A percentile compares a stretch with the other conserved stretches of the same genome.
Conservation (phyloP, 345 rosid species). For the Geranium brycei region DNA sequence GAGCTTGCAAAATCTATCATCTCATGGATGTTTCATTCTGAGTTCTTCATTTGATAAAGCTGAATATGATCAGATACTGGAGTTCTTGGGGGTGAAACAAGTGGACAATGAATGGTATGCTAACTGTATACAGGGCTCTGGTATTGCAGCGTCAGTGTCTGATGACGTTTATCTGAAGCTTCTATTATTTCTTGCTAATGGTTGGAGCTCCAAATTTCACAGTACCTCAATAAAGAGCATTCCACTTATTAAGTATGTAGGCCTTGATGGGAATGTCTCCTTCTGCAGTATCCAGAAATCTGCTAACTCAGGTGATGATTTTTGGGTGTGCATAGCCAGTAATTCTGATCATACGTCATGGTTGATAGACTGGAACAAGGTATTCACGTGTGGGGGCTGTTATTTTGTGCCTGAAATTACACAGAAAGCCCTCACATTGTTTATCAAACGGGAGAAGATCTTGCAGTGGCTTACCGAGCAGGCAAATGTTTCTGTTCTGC, state of each 20-base stretch:
- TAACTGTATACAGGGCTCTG: constrained; percentile 43
- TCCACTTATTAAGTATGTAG: constrained; percentile 42
- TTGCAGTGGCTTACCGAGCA: constrained; percentile 30
- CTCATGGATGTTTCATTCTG: constrained; percentile 36
- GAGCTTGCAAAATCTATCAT: constrained; percentile 47
- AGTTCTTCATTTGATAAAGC: constrained; percentile 32
- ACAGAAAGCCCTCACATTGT: constrained; percentile 17
- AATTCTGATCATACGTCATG: constrained; percentile 12
- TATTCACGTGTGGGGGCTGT: constrained; percentile 22
- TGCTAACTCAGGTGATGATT: not conserved
- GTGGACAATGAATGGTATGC: constrained; percentile 47
- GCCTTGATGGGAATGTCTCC: constrained; percentile 19
- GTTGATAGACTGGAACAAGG: constrained; percentile 48
- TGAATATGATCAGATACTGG: constrained; percentile 23
- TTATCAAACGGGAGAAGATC: constrained; percentile 11
- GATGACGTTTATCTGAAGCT: constrained; percentile 39
- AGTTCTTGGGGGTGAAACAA: constrained; percentile 34
- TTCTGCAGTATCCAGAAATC: constrained; percentile 24
- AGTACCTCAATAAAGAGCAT: constrained; percentile 20
- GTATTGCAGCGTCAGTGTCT: constrained; percentile 32
- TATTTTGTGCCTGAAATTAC: constrained; percentile 39
- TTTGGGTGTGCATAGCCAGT: constrained; percentile 15
- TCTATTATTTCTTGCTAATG: constrained; percentile 34
- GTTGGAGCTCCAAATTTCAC: constrained; percentile 33
- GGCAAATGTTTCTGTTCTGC: constrained; percentile 5